phyloP scores from a whole-genome alignment of 108 stramenopile genomes.

The Nannochloropsis salina region DNA sequence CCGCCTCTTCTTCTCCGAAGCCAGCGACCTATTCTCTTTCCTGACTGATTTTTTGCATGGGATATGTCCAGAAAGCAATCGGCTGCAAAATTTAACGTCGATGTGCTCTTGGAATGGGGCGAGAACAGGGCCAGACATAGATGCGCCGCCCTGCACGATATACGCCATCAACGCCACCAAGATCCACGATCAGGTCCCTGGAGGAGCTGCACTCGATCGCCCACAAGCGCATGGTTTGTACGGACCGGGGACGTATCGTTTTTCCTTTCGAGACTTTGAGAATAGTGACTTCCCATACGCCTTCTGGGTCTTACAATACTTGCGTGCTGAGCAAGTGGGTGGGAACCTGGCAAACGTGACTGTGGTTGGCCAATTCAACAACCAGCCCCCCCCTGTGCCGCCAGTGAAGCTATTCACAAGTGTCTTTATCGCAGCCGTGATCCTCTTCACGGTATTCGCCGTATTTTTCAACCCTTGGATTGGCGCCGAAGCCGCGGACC shows the following conservation, averaged over 20 bases:
- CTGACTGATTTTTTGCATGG: neutral
- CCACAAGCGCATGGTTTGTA: slow-evolving; percentile 12
- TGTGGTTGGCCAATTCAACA: neutral
- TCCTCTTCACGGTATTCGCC: neutral
- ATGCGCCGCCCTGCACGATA: neutral
- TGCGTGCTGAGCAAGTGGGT: neutral
- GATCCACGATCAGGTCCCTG: neutral
- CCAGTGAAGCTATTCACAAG: neutral
- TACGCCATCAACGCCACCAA: neutral
- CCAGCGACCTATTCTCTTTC: slow-evolving; percentile 11
- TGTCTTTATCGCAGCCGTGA: neutral
- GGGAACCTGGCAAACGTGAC: neutral
- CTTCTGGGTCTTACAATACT: neutral
- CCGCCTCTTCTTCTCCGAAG: slow-evolving; percentile 14
- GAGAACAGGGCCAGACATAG: neutral
- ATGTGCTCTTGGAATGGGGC: neutral
- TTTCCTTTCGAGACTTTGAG: neutral
- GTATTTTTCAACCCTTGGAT: neutral
- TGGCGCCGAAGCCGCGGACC: neutral
- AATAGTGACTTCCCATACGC: neutral
- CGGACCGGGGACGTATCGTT: neutral
- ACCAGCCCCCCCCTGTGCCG: neutral
- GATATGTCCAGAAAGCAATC: neutral
- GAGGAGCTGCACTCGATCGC: neutral
- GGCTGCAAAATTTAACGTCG: slow-evolving; percentile 14